Evolutionary conservation across 306 rosid genomes (phyloP).

Genomic region (Sechiopsis laciniata): DNA sequence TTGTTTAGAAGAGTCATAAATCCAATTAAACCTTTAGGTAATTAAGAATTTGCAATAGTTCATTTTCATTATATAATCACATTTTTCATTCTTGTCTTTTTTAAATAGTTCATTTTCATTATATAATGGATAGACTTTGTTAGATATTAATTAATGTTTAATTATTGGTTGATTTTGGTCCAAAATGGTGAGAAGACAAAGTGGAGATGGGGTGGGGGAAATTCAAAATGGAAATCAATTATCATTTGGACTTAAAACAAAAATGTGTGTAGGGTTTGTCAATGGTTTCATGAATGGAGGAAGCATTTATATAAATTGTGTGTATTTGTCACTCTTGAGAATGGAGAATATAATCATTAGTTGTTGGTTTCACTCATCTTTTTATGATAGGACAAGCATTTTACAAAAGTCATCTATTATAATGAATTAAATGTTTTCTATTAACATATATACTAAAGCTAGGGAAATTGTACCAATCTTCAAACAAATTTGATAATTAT

Average conservation of each 20-base stretch:
- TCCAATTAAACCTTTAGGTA: neutral
- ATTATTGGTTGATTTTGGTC: neutral
- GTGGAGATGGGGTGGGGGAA: neutral
- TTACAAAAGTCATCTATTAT: too few relatives aligned
- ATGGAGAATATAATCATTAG: slow-evolving; percentile 9
- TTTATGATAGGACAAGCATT: too few relatives aligned
- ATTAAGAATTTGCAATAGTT: neutral
- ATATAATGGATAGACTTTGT: neutral
- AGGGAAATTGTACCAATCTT: too few relatives aligned
- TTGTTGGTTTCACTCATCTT: neutral
- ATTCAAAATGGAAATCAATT: slow-evolving; percentile 14
- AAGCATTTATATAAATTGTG: neutral
- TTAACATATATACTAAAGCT: too few relatives aligned
- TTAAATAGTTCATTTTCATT: too few relatives aligned
- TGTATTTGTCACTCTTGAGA: neutral
- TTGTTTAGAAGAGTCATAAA: too few relatives aligned
- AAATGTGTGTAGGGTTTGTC: neutral
- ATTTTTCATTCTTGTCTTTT: neutral
- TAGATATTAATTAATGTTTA: neutral
- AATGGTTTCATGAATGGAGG: slow-evolving; percentile 9
- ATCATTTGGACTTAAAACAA: neutral
- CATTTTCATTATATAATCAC: too few relatives aligned
- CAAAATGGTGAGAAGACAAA: slow-evolving; percentile 3
- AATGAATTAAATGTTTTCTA: too few relatives aligned
- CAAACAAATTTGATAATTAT: too few relatives aligned